Conservation (phyloP, 164 flowering plant genomes). For the Aristolochia californica region DNA sequence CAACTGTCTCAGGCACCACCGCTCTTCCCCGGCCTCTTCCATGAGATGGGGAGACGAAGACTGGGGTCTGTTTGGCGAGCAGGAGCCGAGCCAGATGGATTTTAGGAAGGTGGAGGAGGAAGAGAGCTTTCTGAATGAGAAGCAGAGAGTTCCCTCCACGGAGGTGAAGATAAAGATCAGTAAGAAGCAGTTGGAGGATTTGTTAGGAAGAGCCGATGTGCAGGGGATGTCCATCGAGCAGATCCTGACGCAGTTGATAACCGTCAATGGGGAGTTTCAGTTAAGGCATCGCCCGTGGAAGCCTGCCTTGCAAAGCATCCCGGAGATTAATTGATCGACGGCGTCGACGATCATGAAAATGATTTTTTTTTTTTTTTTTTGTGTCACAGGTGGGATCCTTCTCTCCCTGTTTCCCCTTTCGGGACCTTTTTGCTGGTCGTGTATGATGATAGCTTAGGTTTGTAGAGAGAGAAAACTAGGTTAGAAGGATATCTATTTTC, state of each 20-base stretch:
- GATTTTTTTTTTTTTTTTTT: too few species aligned
- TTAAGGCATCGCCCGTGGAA: constrained; percentile 27
- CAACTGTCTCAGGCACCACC: constrained; percentile 1
- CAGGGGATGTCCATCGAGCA: constrained; percentile 1
- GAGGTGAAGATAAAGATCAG: constrained; percentile 9
- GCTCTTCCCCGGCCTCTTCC: too few species aligned
- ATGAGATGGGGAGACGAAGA: not conserved
- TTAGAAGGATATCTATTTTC: not conserved
- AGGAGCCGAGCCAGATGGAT: not conserved
- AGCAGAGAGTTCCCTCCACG: not conserved
- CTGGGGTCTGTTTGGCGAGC: not conserved
- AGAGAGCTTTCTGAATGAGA: not conserved
- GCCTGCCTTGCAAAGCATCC: constrained; percentile 37
- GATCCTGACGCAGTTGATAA: constrained; percentile 1
- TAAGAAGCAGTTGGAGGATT: constrained; percentile 6
- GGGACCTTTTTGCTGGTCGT: not conserved
- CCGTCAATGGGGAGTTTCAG: not conserved
- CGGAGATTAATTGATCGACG: constrained; percentile 18
- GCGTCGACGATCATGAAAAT: not conserved
- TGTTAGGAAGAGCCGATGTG: constrained; percentile 1
- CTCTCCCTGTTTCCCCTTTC: not conserved
- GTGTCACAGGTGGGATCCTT: constrained; percentile 1
- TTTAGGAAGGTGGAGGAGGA: not conserved
- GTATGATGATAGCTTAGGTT: not conserved
- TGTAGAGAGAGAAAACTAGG: not conserved